Evolutionary conservation across 106 monocot genomes (phyloP).

Genomic region (Phalaenopsis equestris): DNA sequence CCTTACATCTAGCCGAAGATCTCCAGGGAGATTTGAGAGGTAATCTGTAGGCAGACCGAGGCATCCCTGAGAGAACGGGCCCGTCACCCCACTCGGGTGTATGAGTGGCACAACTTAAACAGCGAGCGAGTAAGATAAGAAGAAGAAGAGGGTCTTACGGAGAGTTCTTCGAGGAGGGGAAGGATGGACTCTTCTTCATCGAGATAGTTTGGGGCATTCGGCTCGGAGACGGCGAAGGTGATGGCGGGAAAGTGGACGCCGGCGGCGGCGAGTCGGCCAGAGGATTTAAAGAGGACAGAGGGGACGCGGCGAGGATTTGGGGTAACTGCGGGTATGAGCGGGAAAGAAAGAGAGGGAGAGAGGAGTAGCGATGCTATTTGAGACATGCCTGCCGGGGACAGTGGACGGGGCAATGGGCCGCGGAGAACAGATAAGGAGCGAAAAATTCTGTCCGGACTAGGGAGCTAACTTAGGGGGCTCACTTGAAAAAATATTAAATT

Average conservation of each 20-base stretch:
- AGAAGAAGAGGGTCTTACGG: slow-evolving; percentile 27
- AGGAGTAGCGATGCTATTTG: slow-evolving; percentile 37
- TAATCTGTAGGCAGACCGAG: slow-evolving; percentile 68
- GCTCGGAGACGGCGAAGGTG: slow-evolving; percentile 40
- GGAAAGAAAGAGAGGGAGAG: slow-evolving; percentile 8
- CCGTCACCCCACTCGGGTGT: neutral
- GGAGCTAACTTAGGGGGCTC: no score
- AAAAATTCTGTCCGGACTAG: no score
- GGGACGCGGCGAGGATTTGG: slow-evolving; percentile 16
- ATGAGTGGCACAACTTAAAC: neutral
- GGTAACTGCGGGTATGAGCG: slow-evolving; percentile 11
- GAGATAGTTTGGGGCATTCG: slow-evolving; percentile 38
- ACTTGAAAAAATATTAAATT: no score
- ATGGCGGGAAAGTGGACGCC: slow-evolving; percentile 11
- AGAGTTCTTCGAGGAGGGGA: slow-evolving; percentile 70
- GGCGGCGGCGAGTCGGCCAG: neutral
- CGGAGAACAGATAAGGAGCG: neutral
- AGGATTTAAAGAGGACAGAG: slow-evolving; percentile 8
- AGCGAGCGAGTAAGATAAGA: neutral
- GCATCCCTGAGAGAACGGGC: slow-evolving; percentile 39
- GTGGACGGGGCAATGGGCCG: neutral
- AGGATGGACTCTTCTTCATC: slow-evolving; percentile 23
- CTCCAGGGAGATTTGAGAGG: slow-evolving; percentile 59
- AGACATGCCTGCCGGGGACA: neutral
- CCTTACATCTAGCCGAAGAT: slow-evolving; percentile 86